Base-by-base conservation (phyloP, 768 basidiomycete genomes). In the Mycena crocata region DNA sequence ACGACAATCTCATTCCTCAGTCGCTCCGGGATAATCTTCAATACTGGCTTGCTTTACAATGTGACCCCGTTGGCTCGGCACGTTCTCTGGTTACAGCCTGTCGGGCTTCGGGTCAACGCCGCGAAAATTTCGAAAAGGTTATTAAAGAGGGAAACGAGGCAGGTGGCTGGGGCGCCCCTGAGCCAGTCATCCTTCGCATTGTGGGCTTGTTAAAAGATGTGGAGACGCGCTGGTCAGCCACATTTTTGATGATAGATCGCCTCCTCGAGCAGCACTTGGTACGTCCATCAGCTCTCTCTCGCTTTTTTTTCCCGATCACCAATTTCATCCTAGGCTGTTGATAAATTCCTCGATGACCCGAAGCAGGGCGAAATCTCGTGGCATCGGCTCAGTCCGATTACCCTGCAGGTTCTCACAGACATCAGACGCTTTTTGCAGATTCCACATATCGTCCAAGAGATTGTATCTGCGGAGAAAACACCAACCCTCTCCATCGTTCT, bases 221-320 rank as follows among this genome's bases (percentile, higher is more conserved):
- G 26, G 76, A 78, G 23, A 61, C 59, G n/a, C 49, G 59, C 3
- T 78, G 76, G 78, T 80, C 79, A 8, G 76, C 79, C 34, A 78
- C 69, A 0, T 78, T 71, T 40, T 39, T 74, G 0, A 80, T 79
- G 77, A 73, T 78, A 62, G 77, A 77, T 48, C 67, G 73, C 4
- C 60, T 73, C 23, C 30, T 40, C 35, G 60, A 72, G n/a, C 68
- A 51, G 17, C 45, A 45, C 15, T 24, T 44, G 60, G 60, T 62
- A 2, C n/a, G 74, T 13, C 74, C 73, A 30, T 71, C 67, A 54
- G 54, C 59, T 59, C 21, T 60, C 23, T 42, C 40, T 37, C 17
- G 5, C 2, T 34, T 28, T 24, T 40, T 15, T 15, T 54, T 17
- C 32, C 58, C n/a, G n/a, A 42, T 64, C 21, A 45, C 55, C 70